Evolutionary conservation across 768 basidiomycete genomes (phyloP).

Genomic region (Naganishia friedmannii): DNA sequence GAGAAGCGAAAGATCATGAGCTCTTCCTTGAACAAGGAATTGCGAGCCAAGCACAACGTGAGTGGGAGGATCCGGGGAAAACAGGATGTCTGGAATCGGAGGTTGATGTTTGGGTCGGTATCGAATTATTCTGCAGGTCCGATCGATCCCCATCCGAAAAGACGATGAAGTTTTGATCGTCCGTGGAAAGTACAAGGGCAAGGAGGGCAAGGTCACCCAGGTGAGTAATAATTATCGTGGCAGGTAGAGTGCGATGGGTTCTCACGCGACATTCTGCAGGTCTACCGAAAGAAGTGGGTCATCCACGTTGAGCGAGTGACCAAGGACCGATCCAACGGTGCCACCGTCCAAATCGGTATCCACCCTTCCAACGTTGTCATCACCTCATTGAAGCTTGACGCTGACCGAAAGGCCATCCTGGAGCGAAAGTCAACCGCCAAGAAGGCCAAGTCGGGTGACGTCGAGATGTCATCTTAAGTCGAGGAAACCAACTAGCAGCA

Average conservation of each 20-base stretch:
- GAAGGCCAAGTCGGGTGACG: constrained; percentile 39
- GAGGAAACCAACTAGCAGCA: constrained; percentile 17
- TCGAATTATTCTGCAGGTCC: constrained; percentile 58
- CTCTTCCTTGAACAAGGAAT: constrained; percentile 89
- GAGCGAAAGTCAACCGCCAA: constrained; percentile 49
- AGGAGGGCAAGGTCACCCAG: constrained; percentile 91
- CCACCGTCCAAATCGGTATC: constrained; percentile 86
- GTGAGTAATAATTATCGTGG: constrained; percentile 34
- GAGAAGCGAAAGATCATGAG: constrained; percentile 98
- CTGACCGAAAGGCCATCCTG: constrained; percentile 53
- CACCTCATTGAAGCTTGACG: constrained; percentile 68
- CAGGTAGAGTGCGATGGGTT: neutral
- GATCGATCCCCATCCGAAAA: constrained; percentile 91
- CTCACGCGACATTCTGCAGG: constrained; percentile 56
- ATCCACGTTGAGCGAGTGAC: constrained; percentile 97
- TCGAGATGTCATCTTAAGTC: constrained; percentile 46
- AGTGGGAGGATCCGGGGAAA: constrained; percentile 45
- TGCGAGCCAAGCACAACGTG: constrained; percentile 86
- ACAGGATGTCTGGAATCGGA: neutral
- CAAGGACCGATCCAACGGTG: constrained; percentile 95
- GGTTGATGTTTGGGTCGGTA: neutral
- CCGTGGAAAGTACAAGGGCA: constrained; percentile 95
- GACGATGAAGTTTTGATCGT: constrained; percentile 98
- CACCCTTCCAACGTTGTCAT: constrained; percentile 97
- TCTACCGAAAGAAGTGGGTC: constrained; percentile 99